Base-by-base conservation (phyloP, 2,329 filamentous ascomycete species). In the Ramichloridium luteum region DNA sequence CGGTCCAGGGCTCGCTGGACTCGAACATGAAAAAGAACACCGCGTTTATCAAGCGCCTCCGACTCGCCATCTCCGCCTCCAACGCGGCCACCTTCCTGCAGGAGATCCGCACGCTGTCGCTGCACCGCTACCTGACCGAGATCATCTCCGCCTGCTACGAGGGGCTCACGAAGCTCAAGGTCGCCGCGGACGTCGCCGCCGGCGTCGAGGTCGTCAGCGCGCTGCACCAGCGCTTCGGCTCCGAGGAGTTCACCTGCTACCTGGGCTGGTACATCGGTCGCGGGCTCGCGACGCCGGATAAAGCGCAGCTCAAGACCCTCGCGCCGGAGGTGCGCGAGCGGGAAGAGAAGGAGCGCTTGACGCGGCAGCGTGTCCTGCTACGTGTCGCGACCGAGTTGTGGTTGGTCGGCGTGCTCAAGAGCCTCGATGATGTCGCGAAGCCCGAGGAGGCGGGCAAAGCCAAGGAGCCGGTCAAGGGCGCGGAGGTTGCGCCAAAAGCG, bases 1-100 rank as follows among this genome's bases (percentile, higher is more conserved):
- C 73, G 32, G 76, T 90, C 46, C 77, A 74, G 57, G 71, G 72
- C 52, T 80, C 81, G 16, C 77, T 96, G 51, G 88, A 96, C 59
- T 93, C 88, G 31, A 90, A 86, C 31, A 69, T 96, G 57, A 94
- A 93, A 64, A 96, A 94, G 67, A 96, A 96, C 51, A 96, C 88
- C 3, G 85, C 86, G 44, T 94, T 96, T 58, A 96, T 96, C 54
- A 94, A 93, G 61, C 83, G 88, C 51, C 69, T 96, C 34, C 82
- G 88, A 47, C 94, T 88, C 36, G 82, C 84, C 38, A 77, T 96
- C 41, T 86, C 80, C 41, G 64, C 82, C 29, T 68, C 84, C 35
- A 82, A 80, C 34, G 74, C 86, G 33, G 67, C 72, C 44, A 90
- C 84, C 37, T 93, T 96, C 59, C 64, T 93, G 28, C 76, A 88